Conservation (phyloP, 2,329 filamentous ascomycete species). For the Hawksworthiomyces lignivorus region DNA sequence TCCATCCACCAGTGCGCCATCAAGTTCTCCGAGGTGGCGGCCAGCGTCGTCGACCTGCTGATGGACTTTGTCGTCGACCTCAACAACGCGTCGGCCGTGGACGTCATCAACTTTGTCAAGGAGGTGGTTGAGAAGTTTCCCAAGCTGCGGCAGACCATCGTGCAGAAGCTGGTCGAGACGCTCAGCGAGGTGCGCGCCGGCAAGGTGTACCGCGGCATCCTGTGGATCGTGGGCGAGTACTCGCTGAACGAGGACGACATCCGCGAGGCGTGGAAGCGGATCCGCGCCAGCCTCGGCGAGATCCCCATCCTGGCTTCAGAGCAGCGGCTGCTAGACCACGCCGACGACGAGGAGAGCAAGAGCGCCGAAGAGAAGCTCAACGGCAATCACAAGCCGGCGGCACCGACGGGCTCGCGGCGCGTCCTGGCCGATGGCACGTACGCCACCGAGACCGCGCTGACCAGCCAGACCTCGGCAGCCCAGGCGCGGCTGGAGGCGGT, state of each 20-base stretch:
- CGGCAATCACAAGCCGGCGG: conserved; percentile 66
- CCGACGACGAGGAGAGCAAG: conserved; percentile 60
- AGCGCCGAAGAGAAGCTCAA: conserved; percentile 62
- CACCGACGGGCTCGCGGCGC: conserved; percentile 77
- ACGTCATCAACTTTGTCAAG: conserved; percentile 98
- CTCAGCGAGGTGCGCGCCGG: conserved; percentile 89
- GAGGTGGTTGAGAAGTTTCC: conserved; percentile 99
- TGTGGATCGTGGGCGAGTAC: conserved; percentile 98
- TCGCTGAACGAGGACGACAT: conserved; percentile 91
- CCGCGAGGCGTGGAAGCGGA: conserved; percentile 91
- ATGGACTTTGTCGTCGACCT: conserved; percentile 99
- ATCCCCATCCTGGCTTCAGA: conserved; percentile 95
- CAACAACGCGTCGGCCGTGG: conserved; percentile 91
- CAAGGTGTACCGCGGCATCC: conserved; percentile 91
- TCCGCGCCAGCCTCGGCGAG: conserved; percentile 86
- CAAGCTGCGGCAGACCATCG: conserved; percentile 75
- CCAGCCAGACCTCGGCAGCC: conserved; percentile 73
- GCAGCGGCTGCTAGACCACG: conserved; percentile 81
- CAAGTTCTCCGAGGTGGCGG: conserved; percentile 96
- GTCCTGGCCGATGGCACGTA: conserved; percentile 96
- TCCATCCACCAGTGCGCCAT: conserved; percentile 98
- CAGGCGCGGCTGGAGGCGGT: conserved; percentile 92
- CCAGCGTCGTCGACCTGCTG: conserved; percentile 88
- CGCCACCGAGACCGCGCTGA: conserved; percentile 91
- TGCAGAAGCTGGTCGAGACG: conserved; percentile 81